Percentiles rank a stretch among this genome's conserved stretches.
phyloP scores from a whole-genome alignment of 2,329 filamentous ascomycete genomes.

The Botrytis byssoidea region DNA sequence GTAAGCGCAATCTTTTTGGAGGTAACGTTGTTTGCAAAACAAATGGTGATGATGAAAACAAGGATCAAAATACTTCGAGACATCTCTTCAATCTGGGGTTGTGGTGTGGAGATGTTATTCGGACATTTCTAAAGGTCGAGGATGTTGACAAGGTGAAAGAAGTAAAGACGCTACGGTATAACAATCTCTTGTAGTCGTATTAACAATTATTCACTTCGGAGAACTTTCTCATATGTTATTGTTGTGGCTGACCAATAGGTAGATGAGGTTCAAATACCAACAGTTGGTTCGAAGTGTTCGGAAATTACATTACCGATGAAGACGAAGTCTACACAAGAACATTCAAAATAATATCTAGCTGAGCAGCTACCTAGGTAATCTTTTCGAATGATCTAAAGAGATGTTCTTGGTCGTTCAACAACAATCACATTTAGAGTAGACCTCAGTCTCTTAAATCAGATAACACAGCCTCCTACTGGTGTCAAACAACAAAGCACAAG shows the following conservation, averaged over 20 bases:
- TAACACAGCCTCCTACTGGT: not conserved
- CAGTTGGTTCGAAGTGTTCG: not conserved
- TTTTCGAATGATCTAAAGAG: not conserved
- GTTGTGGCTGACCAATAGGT: not conserved
- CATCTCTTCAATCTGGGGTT: conserved; percentile 9
- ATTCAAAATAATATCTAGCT: not conserved
- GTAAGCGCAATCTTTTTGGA: not conserved
- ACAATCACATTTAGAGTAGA: not conserved
- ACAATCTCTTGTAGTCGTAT: not conserved
- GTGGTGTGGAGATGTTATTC: not conserved
- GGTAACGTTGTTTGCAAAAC: not conserved
- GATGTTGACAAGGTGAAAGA: not conserved
- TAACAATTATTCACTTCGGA: not conserved
- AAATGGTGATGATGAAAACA: not conserved
- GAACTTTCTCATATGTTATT: not conserved
- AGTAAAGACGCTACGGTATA: not conserved
- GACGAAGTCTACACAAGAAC: not conserved
- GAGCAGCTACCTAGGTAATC: not conserved
- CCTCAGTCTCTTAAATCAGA: not conserved
- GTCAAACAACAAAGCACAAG: not conserved
- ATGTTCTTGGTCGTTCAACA: no score
- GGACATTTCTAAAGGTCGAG: not conserved
- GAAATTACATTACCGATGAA: not conserved
- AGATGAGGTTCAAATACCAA: not conserved
- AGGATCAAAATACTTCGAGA: not conserved